Percentiles rank a stretch among this genome's conserved stretches.
These are phyloP conservation scores for Diutina scorzettiae DNA, from an alignment of 1,139 yeast genomes.

Conservation along the genomic window DNA sequence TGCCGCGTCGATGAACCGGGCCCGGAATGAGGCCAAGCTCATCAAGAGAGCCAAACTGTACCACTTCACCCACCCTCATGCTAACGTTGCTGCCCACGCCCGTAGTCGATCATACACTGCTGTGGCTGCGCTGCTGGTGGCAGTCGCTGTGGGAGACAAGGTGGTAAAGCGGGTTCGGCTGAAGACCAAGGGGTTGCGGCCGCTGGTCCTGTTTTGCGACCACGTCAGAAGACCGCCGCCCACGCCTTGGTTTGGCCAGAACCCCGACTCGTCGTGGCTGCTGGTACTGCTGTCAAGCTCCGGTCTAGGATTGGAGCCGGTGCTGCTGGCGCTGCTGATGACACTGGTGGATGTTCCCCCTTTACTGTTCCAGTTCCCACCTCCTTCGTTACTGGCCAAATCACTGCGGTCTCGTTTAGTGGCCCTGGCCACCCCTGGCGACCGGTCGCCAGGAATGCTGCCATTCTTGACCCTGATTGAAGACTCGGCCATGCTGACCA, in stretches of 20 bases:
- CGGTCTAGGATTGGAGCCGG: not conserved
- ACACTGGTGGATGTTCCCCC: not conserved
- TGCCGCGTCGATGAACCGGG: conserved; percentile 59
- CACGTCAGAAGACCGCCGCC: conserved; percentile 3
- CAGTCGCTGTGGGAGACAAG: not conserved
- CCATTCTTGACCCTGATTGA: conserved; percentile 3
- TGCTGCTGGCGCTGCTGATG: conserved; percentile 4
- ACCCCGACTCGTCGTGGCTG: not conserved
- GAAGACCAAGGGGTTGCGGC: not conserved
- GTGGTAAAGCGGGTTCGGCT: conserved; percentile 4
- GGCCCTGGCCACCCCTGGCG: conserved; percentile 1
- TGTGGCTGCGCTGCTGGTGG: not conserved
- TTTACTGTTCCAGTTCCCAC: not conserved
- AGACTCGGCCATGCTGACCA: not conserved
- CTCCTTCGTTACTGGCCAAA: conserved; percentile 1
- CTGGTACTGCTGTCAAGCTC: conserved; percentile 4
- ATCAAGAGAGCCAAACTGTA: conserved; percentile 25
- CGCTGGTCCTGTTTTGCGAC: not conserved
- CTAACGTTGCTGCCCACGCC: not conserved
- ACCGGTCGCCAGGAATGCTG: conserved; percentile 3
- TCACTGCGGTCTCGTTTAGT: conserved; percentile 1
- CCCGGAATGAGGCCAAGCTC: conserved; percentile 49
- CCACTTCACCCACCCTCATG: conserved; percentile 14
- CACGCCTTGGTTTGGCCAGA: conserved; percentile 1
- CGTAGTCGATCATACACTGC: conserved; percentile 4